Evolutionary conservation across 345 rosid genomes (phyloP), one percentile per base, ranked within the genome.

Genomic region (Schrenkiella parvula): DNA sequence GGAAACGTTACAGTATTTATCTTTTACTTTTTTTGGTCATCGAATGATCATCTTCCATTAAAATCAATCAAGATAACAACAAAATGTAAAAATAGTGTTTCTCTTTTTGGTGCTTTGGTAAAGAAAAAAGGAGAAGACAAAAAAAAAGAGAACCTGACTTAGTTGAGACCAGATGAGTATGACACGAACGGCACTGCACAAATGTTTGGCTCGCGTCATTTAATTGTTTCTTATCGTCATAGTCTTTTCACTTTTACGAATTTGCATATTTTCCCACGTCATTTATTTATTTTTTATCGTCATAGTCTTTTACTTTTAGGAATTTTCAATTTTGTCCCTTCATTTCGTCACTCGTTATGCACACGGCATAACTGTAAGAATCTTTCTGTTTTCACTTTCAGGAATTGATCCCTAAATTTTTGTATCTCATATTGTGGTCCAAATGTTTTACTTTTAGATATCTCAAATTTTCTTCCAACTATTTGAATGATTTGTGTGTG

Each of bases 141-240:
- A 9, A 34, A 29, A 22, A 14, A 28, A n/a, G 37, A 44, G 12
- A 62, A 37, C 26, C 26, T 35, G 25, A 57, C 66, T 44, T 59
- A 44, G 66, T 58, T 59, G 57, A 58, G 25, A 54, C 56, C 66
- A 58, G 74, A 66, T 9, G 56, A 63, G 60, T 37, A 25, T 62
- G 79, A 76, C 79, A 76, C 75, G 66, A 76, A 69, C 71, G 60
- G 66, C 79, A 69, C 71, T 53, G 66, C 79, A 76, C 52, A 70
- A 55, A 56, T 37, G 42, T 47, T 19, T 21, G 4, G 43, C 51
- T 62, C 46, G 35, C 52, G 52, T 53, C 79, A 61, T 25, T 61
- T 29, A n/a, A 11, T 32, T 39, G 12, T 28, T 39, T 54, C 48
- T 47, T 65, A 44, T 56, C 65, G 35, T 46, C 23, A 3, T 44